Evolutionary conservation across 108 stramenopile genomes (phyloP).

Genomic region (Cyclostephanos tholiformis): DNA sequence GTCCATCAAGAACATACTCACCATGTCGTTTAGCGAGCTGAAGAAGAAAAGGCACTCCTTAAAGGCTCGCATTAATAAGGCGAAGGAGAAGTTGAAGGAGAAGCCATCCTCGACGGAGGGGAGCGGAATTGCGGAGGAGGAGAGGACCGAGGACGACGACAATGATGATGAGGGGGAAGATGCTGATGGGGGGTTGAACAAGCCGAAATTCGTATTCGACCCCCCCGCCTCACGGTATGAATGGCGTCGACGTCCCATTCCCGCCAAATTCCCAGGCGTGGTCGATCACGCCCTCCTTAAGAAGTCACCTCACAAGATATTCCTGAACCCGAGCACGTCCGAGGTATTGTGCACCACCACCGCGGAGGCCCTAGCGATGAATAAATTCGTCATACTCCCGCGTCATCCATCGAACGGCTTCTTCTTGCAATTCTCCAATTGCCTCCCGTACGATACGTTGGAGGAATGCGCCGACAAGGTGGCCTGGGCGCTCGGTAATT

Average conservation of each 20-base stretch:
- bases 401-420: conserved; percentile 76
- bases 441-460: conserved; percentile 70
- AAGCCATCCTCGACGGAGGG: not conserved
- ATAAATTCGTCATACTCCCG: conserved; percentile 86
- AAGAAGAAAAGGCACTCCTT: conserved; percentile 7
- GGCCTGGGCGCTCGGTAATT: conserved; percentile 65
- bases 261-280: conserved; percentile 81
- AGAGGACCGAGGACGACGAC: conserved; percentile 17
- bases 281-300: conserved; percentile 87
- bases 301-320: conserved; percentile 80
- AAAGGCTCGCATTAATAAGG: conserved; percentile 5
- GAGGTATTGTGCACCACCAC: conserved; percentile 96
- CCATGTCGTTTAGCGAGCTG: conserved; percentile 43
- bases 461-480: conserved; percentile 78
- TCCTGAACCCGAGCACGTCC: conserved; percentile 87
- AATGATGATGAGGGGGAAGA: conserved; percentile 10
- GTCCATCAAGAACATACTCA: conserved; percentile 49
- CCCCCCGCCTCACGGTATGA: conserved; percentile 76
- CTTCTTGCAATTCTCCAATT: conserved; percentile 80
- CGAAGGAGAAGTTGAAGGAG: conserved; percentile 5
- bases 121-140: not conserved
- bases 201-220: conserved; percentile 57
- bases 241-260: conserved; percentile 64
- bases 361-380: conserved; percentile 97
- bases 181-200: conserved; percentile 13